Evolutionary conservation across 441 rosid species (phyloP), one percentile per base, ranked within the genome.

Genomic region (Gossypium aridum): DNA sequence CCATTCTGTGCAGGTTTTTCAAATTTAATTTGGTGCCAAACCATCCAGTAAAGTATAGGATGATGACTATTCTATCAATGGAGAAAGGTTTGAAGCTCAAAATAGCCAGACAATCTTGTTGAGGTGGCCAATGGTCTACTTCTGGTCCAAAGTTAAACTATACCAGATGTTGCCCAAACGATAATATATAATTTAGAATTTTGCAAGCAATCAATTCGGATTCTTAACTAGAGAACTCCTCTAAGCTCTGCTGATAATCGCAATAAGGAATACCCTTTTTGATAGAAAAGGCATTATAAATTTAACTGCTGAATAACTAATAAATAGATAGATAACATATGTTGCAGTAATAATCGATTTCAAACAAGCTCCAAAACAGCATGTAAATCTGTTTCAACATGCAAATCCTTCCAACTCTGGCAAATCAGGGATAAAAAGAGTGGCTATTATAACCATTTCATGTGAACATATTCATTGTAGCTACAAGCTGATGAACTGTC

Each of bases 31-130:
- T 95, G 88, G 90, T 87, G 67, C 90, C 92, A n/a, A 77, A 87
- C 72, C 96, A 95, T 84, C 94, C 85, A 3, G 97, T 95, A 66
- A 84, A 88, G 81, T 95, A 95, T 87, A 83, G 98, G 78, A 93
- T 91, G 98, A 95, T 93, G 97, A 93, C 99, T 2, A 90, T 90
- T 55, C 86, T 93, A 22, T 91, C 97, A 4, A 90, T 93, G 99
- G 96, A 85, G 13, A 87, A 91, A 64, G 97, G 99, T 47, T 77
- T 95, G 84, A 88, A 88, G 83, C 84, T 93, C 59, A 89, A 72
- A 59, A 72, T 85, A 51, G 67, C 84, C 5, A 89, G 90, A 81
- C 89, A 88, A 63, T 67, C 74, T 39, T 90, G 82, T 54, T 90
- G 82, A 82, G 80, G 70, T 65, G 51, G 69, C 39, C 2, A 45